Evolutionary conservation across 2,329 filamentous ascomycete genomes (phyloP).

Genomic region (Cercospora zeina): DNA sequence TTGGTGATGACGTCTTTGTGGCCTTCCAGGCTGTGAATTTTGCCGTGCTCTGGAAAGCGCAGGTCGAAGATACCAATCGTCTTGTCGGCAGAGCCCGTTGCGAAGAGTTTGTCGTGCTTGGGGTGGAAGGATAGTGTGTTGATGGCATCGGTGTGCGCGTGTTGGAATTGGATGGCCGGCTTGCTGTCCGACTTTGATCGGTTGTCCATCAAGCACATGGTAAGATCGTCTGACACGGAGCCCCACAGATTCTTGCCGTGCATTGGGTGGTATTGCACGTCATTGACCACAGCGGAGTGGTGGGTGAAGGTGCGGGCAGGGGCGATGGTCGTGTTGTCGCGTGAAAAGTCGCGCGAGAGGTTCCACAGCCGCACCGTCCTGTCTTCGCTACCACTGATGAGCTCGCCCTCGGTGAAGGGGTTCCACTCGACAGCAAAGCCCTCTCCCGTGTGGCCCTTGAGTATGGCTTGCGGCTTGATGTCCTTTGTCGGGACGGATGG

Average conservation of each 20-base stretch:
- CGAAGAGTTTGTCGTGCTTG: slow-evolving; percentile 82
- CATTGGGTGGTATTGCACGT: slow-evolving; percentile 91
- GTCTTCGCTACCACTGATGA: slow-evolving; percentile 91
- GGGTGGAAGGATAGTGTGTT: slow-evolving; percentile 97
- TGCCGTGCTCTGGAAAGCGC: slow-evolving; percentile 67
- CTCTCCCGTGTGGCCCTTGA: slow-evolving; percentile 81
- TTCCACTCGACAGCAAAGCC: slow-evolving; percentile 94
- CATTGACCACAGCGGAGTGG: slow-evolving; percentile 89
- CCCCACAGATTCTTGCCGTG: slow-evolving; percentile 78
- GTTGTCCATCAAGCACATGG: slow-evolving; percentile 87
- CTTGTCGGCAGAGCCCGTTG: slow-evolving; percentile 92
- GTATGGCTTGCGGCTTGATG: slow-evolving; percentile 73
- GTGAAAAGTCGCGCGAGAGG: slow-evolving; percentile 68
- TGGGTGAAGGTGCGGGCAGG: slow-evolving; percentile 78
- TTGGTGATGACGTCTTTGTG: slow-evolving; percentile 90
- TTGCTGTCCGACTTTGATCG: slow-evolving; percentile 60
- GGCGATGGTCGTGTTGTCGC: slow-evolving; percentile 67
- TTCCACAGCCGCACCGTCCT: slow-evolving; percentile 92
- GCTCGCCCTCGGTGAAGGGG: slow-evolving; percentile 74
- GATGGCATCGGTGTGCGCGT: slow-evolving; percentile 87
- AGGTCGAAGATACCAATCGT: slow-evolving; percentile 95
- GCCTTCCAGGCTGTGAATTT: slow-evolving; percentile 83
- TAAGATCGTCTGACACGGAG: slow-evolving; percentile 92
- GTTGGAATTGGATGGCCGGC: slow-evolving; percentile 61
- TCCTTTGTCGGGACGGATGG: slow-evolving; percentile 68